Conservation (phyloP, 495 filamentous ascomycete species). For the Pseudotulostoma volvatum region DNA sequence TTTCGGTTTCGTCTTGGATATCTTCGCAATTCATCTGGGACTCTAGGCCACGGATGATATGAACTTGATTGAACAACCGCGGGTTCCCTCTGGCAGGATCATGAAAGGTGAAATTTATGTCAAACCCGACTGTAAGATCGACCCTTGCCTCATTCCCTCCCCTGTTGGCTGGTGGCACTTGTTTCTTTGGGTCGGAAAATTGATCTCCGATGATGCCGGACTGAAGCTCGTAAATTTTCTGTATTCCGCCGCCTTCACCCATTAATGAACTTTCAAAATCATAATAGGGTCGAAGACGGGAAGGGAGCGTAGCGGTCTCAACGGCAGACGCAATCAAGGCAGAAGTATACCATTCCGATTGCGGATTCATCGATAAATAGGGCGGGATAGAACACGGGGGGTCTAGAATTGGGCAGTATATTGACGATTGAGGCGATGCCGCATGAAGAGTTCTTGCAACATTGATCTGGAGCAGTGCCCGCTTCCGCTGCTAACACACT, state of each 20-base stretch:
- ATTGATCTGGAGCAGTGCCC: slow-evolving; percentile 45
- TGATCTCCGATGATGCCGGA: slow-evolving; percentile 28
- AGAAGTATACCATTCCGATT: slow-evolving; percentile 66
- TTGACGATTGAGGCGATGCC: slow-evolving; percentile 50
- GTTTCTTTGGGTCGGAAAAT: slow-evolving; percentile 7
- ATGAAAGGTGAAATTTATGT: slow-evolving; percentile 42
- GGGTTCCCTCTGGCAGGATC: slow-evolving; percentile 20
- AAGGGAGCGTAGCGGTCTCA: slow-evolving; percentile 66
- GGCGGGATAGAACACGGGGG: slow-evolving; percentile 39
- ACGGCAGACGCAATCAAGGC: slow-evolving; percentile 62
- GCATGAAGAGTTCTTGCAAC: slow-evolving; percentile 50
- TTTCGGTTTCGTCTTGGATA: too few relatives aligned
- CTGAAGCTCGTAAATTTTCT: slow-evolving; percentile 62
- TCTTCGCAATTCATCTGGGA: too few relatives aligned
- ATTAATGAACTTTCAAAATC: slow-evolving; percentile 58
- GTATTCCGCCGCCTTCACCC: slow-evolving; percentile 55
- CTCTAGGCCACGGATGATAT: slow-evolving; percentile 27
- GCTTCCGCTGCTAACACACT: slow-evolving; percentile 21
- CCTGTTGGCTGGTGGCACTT: slow-evolving; percentile 1
- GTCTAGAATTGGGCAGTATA: slow-evolving; percentile 64
- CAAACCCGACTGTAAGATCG: slow-evolving; percentile 26
- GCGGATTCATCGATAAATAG: slow-evolving; percentile 43
- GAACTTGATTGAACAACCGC: slow-evolving; percentile 49
- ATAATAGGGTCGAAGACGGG: slow-evolving; percentile 44
- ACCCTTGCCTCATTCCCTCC: slow-evolving; percentile 9